Conservation (phyloP, 2,329 filamentous ascomycete genomes). For the Aspergillus niger region DNA sequence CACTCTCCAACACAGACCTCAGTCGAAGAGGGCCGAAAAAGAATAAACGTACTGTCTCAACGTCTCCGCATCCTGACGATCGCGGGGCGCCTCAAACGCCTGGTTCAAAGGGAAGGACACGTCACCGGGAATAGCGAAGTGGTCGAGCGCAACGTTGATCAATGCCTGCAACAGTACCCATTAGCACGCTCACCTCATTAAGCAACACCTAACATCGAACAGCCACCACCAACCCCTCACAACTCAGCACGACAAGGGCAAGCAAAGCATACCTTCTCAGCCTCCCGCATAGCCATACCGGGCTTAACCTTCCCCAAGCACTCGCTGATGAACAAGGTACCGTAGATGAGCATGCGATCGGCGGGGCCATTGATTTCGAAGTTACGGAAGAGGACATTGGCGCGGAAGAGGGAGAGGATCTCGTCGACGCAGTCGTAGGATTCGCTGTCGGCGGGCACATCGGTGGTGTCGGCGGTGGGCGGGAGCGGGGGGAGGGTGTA, state of each 20-base stretch:
- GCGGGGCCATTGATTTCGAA: conserved; percentile 98
- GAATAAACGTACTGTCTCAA: conserved; percentile 70
- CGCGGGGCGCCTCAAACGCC: conserved; percentile 86
- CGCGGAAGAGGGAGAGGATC: conserved; percentile 86
- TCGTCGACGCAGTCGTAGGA: conserved; percentile 97
- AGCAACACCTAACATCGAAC: too few relatives aligned
- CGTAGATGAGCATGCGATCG: conserved; percentile 92
- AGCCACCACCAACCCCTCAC: background rate
- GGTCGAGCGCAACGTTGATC: conserved; percentile 86
- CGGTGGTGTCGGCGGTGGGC: conserved; percentile 53
- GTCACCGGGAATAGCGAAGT: conserved; percentile 94
- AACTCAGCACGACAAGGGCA: background rate
- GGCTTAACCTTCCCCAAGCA: conserved; percentile 86
- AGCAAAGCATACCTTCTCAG: conserved; percentile 58
- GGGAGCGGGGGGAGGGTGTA: conserved; percentile 74
- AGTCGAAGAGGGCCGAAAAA: too few relatives aligned
- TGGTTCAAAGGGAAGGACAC: conserved; percentile 92
- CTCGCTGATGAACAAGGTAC: conserved; percentile 92
- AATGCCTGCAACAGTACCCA: conserved; percentile 65
- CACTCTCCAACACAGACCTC: background rate
- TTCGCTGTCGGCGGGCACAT: conserved; percentile 78
- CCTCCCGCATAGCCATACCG: conserved; percentile 64
- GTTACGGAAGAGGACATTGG: conserved; percentile 98
- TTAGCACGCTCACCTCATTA: background rate
- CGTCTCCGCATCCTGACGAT: conserved; percentile 85